phyloP scores from a whole-genome alignment of 2,329 filamentous ascomycete species.

The Neopestalotiopsis clavispora region DNA sequence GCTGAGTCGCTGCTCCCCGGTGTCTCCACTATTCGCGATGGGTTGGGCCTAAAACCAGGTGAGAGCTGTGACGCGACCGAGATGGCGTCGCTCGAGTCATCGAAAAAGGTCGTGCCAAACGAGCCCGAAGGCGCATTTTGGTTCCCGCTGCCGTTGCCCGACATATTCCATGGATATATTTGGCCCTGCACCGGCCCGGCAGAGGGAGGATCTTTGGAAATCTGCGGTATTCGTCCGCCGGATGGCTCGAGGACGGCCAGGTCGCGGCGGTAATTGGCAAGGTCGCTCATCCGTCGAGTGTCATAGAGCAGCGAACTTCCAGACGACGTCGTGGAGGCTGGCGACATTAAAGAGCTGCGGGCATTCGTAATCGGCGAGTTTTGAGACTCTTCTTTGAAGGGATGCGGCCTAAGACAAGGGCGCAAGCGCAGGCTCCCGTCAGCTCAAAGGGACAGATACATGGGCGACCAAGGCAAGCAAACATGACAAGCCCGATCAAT shows the following conservation, averaged over 20 bases:
- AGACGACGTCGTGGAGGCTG: slow-evolving; percentile 45
- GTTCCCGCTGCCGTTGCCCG: slow-evolving; percentile 45
- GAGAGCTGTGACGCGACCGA: slow-evolving; percentile 69
- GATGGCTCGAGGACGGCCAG: slow-evolving; percentile 70
- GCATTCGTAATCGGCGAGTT: slow-evolving; percentile 52
- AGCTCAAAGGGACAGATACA: slow-evolving; percentile 27
- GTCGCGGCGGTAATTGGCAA: slow-evolving; percentile 74
- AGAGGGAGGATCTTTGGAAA: slow-evolving; percentile 63
- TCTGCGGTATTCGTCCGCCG: slow-evolving; percentile 61
- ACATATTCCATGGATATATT: slow-evolving; percentile 62
- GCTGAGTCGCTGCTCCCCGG: slow-evolving; percentile 62
- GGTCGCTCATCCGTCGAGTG: slow-evolving; percentile 63
- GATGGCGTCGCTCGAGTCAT: slow-evolving; percentile 76
- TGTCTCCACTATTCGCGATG: slow-evolving; percentile 26
- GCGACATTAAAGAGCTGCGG: slow-evolving; percentile 41
- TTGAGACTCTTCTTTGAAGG: slow-evolving; percentile 46
- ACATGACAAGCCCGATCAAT: not conserved
- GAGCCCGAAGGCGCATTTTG: slow-evolving; percentile 40
- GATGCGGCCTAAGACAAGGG: slow-evolving; percentile 29
- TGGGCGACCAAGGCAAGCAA: not conserved
- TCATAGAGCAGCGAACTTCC: slow-evolving; percentile 55
- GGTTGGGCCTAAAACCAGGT: slow-evolving; percentile 67
- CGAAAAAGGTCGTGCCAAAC: slow-evolving; percentile 67
- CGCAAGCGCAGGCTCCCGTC: slow-evolving; percentile 32
- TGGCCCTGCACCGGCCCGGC: slow-evolving; percentile 54